Evolutionary conservation across 306 rosid genomes (phyloP), one percentile per base, ranked within the genome.

Genomic region (Argentina anserina): DNA sequence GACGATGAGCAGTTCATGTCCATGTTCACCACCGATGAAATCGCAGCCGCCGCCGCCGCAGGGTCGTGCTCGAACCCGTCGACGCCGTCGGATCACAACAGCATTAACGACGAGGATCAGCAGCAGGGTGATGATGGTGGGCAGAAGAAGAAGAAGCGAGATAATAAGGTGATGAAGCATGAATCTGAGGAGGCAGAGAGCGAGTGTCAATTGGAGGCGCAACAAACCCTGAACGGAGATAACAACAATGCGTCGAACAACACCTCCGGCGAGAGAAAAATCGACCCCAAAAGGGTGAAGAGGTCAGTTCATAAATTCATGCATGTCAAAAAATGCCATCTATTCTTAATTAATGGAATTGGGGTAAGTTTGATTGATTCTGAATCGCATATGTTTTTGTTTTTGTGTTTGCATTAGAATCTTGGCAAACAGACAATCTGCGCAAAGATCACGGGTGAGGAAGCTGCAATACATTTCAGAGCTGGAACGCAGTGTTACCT

Each of bases 381-480:
- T 23, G 64, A 65, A 37, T 71, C 41, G 7, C 66, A 9, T 78
- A 15, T 75, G 34, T 36, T 9, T 33, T 33, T 33, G 1, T 33
- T 33, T 33, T 56, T 56, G 41, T 56, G 18, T 46, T 67, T 46
- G 71, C 75, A 74, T 73, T 78, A 94, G 99, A 82, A 94, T 94
- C 61, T 76, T 94, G 87, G 99, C 99, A 73, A 94, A 94, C 83
- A 86, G 99, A 75, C 97, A 94, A 86, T 94, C 97, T 3, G 99
- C 99, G 0, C 99, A 94, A 67, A 87, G 96, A 88, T 91, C 99
- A 71, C 85, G 99, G 77, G 99, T 94, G 67, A 88, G 97, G 87
- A 94, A 91, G 81, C 89, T 94, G 40, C 97, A 94, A 80, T 91
- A 94, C 83, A 90, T 91, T 80, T 90, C 91, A 71, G 99, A 94